Evolutionary conservation across 2,329 filamentous ascomycete species (phyloP), one percentile per base, ranked within the genome.

Genomic region (Diaporthe velutina): DNA sequence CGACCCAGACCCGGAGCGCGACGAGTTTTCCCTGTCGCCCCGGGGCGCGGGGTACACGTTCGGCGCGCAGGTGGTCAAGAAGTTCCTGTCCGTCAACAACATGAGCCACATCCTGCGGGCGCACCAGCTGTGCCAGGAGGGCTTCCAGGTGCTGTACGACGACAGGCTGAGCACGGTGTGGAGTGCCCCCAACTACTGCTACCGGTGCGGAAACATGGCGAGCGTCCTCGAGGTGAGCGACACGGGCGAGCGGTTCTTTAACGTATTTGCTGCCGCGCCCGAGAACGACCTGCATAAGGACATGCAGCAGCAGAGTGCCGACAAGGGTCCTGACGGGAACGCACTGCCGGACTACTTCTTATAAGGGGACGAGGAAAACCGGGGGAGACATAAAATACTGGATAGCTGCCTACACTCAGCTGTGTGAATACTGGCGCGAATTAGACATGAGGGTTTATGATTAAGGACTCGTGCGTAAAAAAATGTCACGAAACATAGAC

Each of bases 121-220:
- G n/a, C 97, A 99, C 84, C 97, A 99, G 86, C 90, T 99, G 6
- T 99, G 97, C 83, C 97, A 99, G 84, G 97, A 99, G 85, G 97
- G 97, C 0, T 99, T 96, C 83, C 97, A 98, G 85, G 94, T 98
- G 61, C 90, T 99, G 22, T 99, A 98, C 83, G 96, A 98, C 80
- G 96, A 98, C 84, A 91, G 93, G 22, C 86, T 99, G 50, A 98
- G 95, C 83, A 99, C 97, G 1, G 97, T 99, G 9, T 99, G 97
- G 97, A 98, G 95, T 82, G 97, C 97, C 6, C 97, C 97, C 2
- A 99, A 97, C 80, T 97, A 97, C 85, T 97, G 95, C 85, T 98
- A 98, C 83, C 90, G 96, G 48, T 99, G 97, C 85, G 97, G 97
- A 61, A 99, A 99, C 83, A 93, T 98, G 90, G 97, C 97, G 12